A percentile compares a stretch with the other conserved stretches of the same genome.
These are phyloP conservation scores for Saturnispora ahearnii DNA, from an alignment of 805 yeast species.

Conservation along the genomic window DNA sequence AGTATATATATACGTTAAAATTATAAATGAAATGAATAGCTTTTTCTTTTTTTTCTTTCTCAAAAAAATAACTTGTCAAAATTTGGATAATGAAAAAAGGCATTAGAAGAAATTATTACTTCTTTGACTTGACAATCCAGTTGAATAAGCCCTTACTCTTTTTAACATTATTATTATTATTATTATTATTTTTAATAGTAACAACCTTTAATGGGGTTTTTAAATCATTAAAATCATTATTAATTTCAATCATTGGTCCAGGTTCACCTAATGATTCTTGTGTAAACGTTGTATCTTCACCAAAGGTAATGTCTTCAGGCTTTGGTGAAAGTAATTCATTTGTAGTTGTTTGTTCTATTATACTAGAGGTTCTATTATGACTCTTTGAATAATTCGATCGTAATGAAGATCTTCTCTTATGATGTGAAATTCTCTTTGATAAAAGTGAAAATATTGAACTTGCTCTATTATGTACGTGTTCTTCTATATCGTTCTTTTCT, in stretches of 20 bases:
- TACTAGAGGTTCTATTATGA: constrained; percentile 9
- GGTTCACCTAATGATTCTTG: constrained; percentile 27
- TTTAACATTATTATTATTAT: background rate
- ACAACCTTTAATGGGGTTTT: background rate
- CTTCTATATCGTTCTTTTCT: background rate
- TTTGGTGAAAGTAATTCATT: constrained; percentile 18
- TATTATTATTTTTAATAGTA: background rate
- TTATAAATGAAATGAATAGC: too few species aligned
- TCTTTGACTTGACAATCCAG: background rate
- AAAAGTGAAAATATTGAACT: constrained; percentile 21
- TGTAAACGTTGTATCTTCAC: constrained; percentile 22
- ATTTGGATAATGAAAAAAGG: too few species aligned
- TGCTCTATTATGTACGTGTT: constrained; percentile 15
- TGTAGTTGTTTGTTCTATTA: constrained; percentile 23
- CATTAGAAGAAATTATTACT: background rate
- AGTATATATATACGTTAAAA: background rate
- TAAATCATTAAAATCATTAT: constrained; percentile 3
- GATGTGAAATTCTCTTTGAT: constrained; percentile 21
- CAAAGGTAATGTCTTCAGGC: constrained; percentile 19
- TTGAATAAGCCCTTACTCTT: background rate
- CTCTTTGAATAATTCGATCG: constrained; percentile 14
- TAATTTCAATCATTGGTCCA: constrained; percentile 26
- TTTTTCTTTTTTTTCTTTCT: too few species aligned
- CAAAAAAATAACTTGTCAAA: too few species aligned
- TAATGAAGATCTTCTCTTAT: constrained; percentile 21